phyloP scores from a whole-genome alignment of 345 rosid species.

The Gossypium mustelinum region DNA sequence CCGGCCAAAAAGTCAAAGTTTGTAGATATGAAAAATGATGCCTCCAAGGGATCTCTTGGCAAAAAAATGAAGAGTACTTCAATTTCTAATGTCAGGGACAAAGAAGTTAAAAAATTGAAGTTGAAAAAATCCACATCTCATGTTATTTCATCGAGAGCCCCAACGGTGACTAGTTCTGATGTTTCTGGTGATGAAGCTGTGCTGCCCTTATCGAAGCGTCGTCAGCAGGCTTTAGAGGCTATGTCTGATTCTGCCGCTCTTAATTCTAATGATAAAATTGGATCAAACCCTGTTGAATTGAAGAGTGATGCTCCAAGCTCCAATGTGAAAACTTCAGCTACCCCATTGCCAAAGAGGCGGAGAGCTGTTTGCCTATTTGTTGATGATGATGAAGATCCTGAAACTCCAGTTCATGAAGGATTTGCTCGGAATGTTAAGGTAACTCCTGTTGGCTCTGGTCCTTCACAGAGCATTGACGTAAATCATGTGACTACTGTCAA shows the following conservation, averaged over 20 bases:
- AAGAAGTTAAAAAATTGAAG: constrained; percentile 31
- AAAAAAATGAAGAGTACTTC: constrained; percentile 31
- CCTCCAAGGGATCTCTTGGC: constrained; percentile 21
- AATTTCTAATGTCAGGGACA: constrained; percentile 28
- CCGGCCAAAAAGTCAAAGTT: constrained; percentile 49
- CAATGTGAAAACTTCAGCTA: constrained; percentile 32
- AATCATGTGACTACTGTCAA: constrained; percentile 25
- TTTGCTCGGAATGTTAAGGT: constrained; percentile 32
- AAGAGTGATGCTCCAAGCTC: constrained; percentile 36
- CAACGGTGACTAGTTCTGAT: constrained; percentile 32
- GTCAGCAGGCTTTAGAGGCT: constrained; percentile 55
- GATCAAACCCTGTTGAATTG: constrained; percentile 32
- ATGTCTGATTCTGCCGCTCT: constrained; percentile 44
- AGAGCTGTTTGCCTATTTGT: constrained; percentile 69
- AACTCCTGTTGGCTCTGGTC: constrained; percentile 29
- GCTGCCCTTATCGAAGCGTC: constrained; percentile 53
- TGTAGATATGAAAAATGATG: constrained; percentile 34
- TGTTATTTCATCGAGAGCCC: constrained; percentile 42
- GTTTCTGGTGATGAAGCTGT: constrained; percentile 54
- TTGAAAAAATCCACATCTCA: constrained; percentile 20
- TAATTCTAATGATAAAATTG: constrained; percentile 38
- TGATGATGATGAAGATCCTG: constrained; percentile 57
- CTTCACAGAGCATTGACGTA: constrained; percentile 29
- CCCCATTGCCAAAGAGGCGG: constrained; percentile 54
- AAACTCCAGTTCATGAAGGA: constrained; percentile 83